Evolutionary conservation across 768 basidiomycete genomes (phyloP), one percentile per base, ranked within the genome.

Genomic region (Phlebiopsis gigantea): DNA sequence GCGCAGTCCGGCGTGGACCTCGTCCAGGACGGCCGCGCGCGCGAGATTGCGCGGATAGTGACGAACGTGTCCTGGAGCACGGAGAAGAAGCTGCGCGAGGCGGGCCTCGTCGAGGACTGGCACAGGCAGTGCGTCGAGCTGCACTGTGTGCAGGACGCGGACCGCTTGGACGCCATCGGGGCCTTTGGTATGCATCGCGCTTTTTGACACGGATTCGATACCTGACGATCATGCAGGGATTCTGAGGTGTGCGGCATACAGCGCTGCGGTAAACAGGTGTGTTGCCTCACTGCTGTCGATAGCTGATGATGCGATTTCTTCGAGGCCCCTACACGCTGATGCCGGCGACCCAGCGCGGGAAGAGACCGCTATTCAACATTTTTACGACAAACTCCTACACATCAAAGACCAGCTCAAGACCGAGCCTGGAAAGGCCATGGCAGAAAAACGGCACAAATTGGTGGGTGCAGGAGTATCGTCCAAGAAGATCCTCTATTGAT

Each of bases 41-140:
- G 25, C 72, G 70, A 43, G 62, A 73, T 21, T 76, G 90, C 46
- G 72, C 80, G 24, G 73, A 70, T 61, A 81, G 95, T 57, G 75
- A 94, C 26, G 85, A 90, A 29, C 87, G 85, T 59, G 85, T 93
- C 3, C 92, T 88, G 0, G 95, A 85, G 80, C 43, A 93, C 86
- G 2, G 93, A 95, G 70, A 87, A 84, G 67, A 82, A 77, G 59
- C 73, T 89, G 6, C 75, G 80, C 15, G 76, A 79, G 50, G 67
- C 70, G 1, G 84, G 81, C 0, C 58, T 72, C 52, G 82, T 87
- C 75, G 79, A 76, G 2, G 71, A 75, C 21, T 91, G 89, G 90
- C 87, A 92, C 61, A 71, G 79, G 5, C 71, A 75, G 29, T 93
- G 89, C 64, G 60, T 79, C 1, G 93, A 94, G 66, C 77, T 94